Conservation (phyloP, 129 eudicot species). For the Helianthus tuberosus region DNA sequence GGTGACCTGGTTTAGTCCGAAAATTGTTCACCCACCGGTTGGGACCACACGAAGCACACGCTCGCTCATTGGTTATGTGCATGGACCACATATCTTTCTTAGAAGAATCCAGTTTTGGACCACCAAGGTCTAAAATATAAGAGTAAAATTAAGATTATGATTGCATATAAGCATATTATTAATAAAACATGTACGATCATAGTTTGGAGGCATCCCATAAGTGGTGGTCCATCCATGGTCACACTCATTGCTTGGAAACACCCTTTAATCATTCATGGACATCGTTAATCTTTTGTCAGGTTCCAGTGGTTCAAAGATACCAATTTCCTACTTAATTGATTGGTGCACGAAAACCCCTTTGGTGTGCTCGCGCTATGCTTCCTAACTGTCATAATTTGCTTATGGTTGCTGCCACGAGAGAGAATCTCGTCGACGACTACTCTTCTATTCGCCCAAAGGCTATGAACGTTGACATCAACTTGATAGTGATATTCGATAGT, state of each 20-base stretch:
- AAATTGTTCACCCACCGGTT: background rate
- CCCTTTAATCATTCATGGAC: background rate
- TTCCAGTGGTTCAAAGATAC: too few relatives aligned
- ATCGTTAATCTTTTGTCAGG: too few relatives aligned
- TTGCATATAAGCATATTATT: conserved; percentile 8
- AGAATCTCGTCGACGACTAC: too few relatives aligned
- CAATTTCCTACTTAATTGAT: too few relatives aligned
- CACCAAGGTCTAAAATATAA: background rate
- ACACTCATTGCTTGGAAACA: background rate
- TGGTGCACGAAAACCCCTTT: too few relatives aligned
- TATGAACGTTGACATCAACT: background rate
- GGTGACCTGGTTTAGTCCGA: too few relatives aligned
- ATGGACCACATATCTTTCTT: background rate
- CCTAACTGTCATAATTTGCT: too few relatives aligned
- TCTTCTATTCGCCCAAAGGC: background rate
- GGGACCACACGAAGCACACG: background rate
- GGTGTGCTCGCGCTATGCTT: too few relatives aligned
- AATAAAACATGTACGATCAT: conserved; percentile 1
- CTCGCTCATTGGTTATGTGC: background rate
- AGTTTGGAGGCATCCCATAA: conserved; percentile 4
- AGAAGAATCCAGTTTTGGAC: background rate
- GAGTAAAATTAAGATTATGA: background rate
- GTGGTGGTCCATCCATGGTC: conserved; percentile 1
- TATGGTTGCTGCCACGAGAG: too few relatives aligned
- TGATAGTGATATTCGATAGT: conserved; percentile 9